Percentiles rank a stretch among this genome's conserved stretches.
phyloP scores from a whole-genome alignment of 805 yeast genomes.

The Sugiyamaella americana region DNA sequence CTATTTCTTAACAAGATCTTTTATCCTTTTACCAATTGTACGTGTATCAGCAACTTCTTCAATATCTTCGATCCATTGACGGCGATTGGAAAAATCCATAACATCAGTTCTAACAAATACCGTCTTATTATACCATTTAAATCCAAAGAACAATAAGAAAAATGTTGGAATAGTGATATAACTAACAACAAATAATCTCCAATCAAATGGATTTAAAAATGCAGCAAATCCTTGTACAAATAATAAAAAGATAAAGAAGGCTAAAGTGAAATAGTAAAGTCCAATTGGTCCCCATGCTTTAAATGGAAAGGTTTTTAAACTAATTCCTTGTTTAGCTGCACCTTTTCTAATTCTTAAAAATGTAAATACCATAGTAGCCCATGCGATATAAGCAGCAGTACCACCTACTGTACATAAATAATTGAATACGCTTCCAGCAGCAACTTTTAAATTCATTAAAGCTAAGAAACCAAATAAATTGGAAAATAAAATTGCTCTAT shows the following conservation, averaged over 20 bases:
- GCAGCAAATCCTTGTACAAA: constrained; percentile 9
- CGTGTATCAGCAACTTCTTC: neutral
- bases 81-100: constrained; percentile 10
- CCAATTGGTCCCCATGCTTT: constrained; percentile 5
- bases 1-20: neutral
- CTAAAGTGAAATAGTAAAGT: constrained; percentile 4
- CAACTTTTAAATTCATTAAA: neutral
- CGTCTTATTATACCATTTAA: constrained; percentile 7
- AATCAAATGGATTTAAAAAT: constrained; percentile 6
- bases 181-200: constrained; percentile 8
- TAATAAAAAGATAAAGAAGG: constrained; percentile 5
- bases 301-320: constrained; percentile 4
- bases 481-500: constrained; percentile 58
- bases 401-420: constrained; percentile 7
- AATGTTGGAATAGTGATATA: constrained; percentile 12
- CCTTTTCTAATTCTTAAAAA: constrained; percentile 3
- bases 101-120: constrained; percentile 3
- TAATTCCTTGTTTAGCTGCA: constrained; percentile 6
- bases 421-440: constrained; percentile 1
- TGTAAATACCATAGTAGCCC: constrained; percentile 6
- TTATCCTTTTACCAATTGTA: neutral
- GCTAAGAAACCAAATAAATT: constrained; percentile 56
- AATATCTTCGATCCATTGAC: constrained; percentile 9
- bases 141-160: constrained; percentile 7
- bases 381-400: constrained; percentile 9